Evolutionary conservation across 148 eudicot species (phyloP).

Genomic region (Limonium bicolor): DNA sequence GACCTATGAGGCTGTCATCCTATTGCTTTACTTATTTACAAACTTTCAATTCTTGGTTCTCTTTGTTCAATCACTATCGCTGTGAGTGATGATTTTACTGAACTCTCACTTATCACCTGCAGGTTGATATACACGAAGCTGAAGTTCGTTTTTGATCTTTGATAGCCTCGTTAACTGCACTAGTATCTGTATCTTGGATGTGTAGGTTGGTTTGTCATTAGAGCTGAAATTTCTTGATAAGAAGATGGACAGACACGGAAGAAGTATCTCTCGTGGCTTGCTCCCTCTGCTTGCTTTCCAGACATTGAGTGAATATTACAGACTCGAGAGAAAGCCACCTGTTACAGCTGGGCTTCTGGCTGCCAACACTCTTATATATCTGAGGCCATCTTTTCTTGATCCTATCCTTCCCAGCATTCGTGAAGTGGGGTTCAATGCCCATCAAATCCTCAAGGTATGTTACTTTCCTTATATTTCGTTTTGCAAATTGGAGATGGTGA

Average conservation of each 20-base stretch:
- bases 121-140: too few species aligned
- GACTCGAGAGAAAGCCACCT: slow-evolving; percentile 33
- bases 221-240: too few species aligned
- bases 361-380: slow-evolving; percentile 30
- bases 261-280: slow-evolving; percentile 26
- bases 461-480: neutral
- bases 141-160: too few species aligned
- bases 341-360: slow-evolving; percentile 35
- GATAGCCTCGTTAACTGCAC: too few species aligned
- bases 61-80: too few species aligned
- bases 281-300: slow-evolving; percentile 29
- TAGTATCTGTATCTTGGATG: too few species aligned
- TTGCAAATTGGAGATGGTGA: neutral
- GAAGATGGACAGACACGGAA: slow-evolving; percentile 25
- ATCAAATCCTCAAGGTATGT: slow-evolving; percentile 27
- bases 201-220: too few species aligned
- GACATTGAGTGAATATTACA: slow-evolving; percentile 21
- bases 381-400: slow-evolving; percentile 30
- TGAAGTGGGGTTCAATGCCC: slow-evolving; percentile 29
- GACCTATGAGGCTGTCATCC: too few species aligned
- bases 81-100: too few species aligned
- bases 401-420: slow-evolving; percentile 18
- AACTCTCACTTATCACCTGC: too few species aligned
- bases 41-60: too few species aligned
- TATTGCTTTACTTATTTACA: too few species aligned